Evolutionary conservation across 257 asterid species (phyloP).

Genomic region (Echium plantagineum): DNA sequence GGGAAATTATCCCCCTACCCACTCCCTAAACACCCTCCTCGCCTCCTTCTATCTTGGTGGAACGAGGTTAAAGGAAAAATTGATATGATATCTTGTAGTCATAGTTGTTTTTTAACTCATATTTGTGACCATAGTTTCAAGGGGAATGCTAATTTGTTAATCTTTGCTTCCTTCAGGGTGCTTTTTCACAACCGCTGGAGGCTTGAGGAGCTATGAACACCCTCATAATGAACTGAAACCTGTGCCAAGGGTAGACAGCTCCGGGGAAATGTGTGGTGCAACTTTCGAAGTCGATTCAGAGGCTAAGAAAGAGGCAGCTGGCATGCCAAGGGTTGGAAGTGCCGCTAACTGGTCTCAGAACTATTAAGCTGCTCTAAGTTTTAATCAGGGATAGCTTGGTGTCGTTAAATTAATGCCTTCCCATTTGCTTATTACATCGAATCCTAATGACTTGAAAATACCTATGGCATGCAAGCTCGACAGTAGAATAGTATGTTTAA

Average conservation of each 20-base stretch:
- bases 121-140: not conserved
- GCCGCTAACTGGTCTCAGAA: conserved; percentile 84
- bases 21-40: not conserved
- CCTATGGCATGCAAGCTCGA: no score
- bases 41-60: no score
- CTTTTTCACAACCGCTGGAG: conserved; percentile 90
- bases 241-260: conserved; percentile 87
- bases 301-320: conserved; percentile 41
- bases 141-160: not conserved
- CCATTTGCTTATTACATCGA: conserved; percentile 8
- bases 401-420: conserved; percentile 16
- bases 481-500: no score
- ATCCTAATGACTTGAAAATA: not conserved
- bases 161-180: conserved; percentile 42
- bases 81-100: no score
- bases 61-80: no score
- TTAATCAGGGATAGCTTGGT: conserved; percentile 8
- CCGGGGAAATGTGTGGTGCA: conserved; percentile 80
- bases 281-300: conserved; percentile 71
- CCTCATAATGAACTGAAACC: conserved; percentile 77
- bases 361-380: conserved; percentile 29
- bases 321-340: conserved; percentile 87
- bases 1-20: no score
- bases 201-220: conserved; percentile 82
- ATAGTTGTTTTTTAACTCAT: not conserved